Evolutionary conservation across 495 filamentous ascomycete genomes (phyloP), one percentile per base, ranked within the genome.

Genomic region (Chaetomium fimeti): DNA sequence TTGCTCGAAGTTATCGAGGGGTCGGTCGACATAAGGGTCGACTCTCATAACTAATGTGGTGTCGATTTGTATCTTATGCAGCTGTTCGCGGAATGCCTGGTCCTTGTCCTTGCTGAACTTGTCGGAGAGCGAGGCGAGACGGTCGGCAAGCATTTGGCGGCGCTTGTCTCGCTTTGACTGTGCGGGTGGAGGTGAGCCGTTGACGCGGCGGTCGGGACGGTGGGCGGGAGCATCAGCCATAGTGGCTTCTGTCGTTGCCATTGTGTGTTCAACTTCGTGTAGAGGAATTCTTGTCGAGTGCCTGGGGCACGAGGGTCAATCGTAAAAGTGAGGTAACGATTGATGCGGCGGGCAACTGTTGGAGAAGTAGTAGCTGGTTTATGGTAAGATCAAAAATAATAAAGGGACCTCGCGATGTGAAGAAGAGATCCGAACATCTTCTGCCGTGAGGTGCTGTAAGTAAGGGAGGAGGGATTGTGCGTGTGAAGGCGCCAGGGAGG

Each of bases 121-220:
- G 57, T 84, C 84, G 27, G 87, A 86, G 67, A 97, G 84, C 52
- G 87, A 83, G 22, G 82, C 79, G 27, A 97, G 83, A 38, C 88
- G 87, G 43, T 96, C 93, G 32, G 85, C 82, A 58, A 98, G 83
- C 57, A 85, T 82, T 63, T 88, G 89, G 60, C 93, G 88, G 64
- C 90, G 86, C 73, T 96, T 94, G 79, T 98, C 93, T 69, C 91
- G 85, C 81, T 98, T 98, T 5, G 92, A 91, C 65, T 74, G 72
- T 2, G 70, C 47, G 0, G 72, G 67, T 4, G 69, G 72, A 60
- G 72, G 73, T 11, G 73, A 74, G 64, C 63, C 63, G 63, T 72
- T 73, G 48, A 55, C 47, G 13, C 72, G 73, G 45, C 68, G 74
- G 59, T 69, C 73, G 11, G 63, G 62, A 20, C 66, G 73, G 2